A percentile compares a stretch with the other conserved stretches of the same genome.
Conservation (phyloP, 495 filamentous ascomycete species). For the Amorphotheca resinae region DNA sequence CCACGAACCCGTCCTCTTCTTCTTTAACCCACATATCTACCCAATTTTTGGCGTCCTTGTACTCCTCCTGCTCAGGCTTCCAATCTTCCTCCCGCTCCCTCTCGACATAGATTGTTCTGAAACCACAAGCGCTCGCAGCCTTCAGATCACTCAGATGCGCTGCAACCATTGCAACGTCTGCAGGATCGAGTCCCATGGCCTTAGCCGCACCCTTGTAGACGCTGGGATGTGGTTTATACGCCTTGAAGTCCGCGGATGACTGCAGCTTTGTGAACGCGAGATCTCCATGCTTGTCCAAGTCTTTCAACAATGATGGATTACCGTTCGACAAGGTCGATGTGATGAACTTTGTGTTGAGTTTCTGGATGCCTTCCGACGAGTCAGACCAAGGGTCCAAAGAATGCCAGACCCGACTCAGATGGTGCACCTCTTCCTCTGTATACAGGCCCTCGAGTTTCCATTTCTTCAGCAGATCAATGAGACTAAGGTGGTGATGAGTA, state of each 20-base stretch:
- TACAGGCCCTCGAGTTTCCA: slow-evolving; percentile 46
- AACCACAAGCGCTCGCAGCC: slow-evolving; percentile 49
- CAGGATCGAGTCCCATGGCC: slow-evolving; percentile 40
- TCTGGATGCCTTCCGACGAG: slow-evolving; percentile 39
- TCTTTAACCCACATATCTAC: slow-evolving; percentile 49
- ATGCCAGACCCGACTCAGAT: slow-evolving; percentile 56
- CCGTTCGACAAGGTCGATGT: slow-evolving; percentile 65
- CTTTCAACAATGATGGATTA: slow-evolving; percentile 52
- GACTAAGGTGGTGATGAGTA: slow-evolving; percentile 50
- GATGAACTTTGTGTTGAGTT: slow-evolving; percentile 39
- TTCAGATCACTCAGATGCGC: slow-evolving; percentile 58
- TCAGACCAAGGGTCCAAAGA: slow-evolving; percentile 58
- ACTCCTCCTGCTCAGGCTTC: slow-evolving; percentile 34
- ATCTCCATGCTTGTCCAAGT: slow-evolving; percentile 42
- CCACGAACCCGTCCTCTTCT: slow-evolving; percentile 39
- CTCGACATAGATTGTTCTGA: slow-evolving; percentile 68
- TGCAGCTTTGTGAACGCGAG: slow-evolving; percentile 50
- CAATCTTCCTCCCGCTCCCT: slow-evolving; percentile 51
- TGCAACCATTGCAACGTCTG: slow-evolving; percentile 66
- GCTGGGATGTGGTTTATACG: slow-evolving; percentile 61
- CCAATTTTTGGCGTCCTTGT: slow-evolving; percentile 43
- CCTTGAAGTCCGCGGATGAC: slow-evolving; percentile 57
- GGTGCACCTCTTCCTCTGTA: slow-evolving; percentile 40
- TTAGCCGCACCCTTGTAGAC: slow-evolving; percentile 57
- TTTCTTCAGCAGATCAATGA: slow-evolving; percentile 42